A percentile compares a stretch with the other conserved stretches of the same genome.
Conservation (phyloP, 768 basidiomycete species). For the Neoboletus brunneissimus region DNA sequence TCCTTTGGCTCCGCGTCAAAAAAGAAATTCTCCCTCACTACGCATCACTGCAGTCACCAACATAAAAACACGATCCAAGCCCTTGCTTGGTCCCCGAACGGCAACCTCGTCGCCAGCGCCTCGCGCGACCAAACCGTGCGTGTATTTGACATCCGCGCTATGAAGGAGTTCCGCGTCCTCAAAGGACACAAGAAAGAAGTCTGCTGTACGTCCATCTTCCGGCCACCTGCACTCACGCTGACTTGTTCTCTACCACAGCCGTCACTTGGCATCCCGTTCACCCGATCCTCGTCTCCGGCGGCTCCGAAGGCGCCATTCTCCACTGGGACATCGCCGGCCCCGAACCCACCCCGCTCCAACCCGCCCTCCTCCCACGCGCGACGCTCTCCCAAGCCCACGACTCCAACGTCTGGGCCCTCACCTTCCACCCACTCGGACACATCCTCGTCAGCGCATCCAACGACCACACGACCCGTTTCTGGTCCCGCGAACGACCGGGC, state of each 20-base stretch:
- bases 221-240: background rate
- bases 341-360: constrained; percentile 37
- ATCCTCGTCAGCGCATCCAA: constrained; percentile 92
- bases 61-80: constrained; percentile 98
- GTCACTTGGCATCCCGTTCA: constrained; percentile 96
- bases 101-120: constrained; percentile 90
- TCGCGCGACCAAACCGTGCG: constrained; percentile 93
- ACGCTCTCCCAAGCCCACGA: constrained; percentile 96
- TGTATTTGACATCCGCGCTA: constrained; percentile 96
- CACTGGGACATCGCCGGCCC: constrained; percentile 90
- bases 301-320: constrained; percentile 88
- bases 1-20: background rate
- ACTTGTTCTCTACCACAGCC: constrained; percentile 36
- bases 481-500: constrained; percentile 90
- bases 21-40: background rate
- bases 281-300: constrained; percentile 88
- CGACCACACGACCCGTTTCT: constrained; percentile 99
- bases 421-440: constrained; percentile 95
- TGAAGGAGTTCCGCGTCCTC: constrained; percentile 91
- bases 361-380: constrained; percentile 62
- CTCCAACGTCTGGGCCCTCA: constrained; percentile 93
- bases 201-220: constrained; percentile 63
- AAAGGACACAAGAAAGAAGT: constrained; percentile 99
- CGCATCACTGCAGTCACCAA: constrained; percentile 61
- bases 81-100: constrained; percentile 90